Conservation (phyloP, 371 early-diverging fungal genomes). For the Mortierella sp. region DNA sequence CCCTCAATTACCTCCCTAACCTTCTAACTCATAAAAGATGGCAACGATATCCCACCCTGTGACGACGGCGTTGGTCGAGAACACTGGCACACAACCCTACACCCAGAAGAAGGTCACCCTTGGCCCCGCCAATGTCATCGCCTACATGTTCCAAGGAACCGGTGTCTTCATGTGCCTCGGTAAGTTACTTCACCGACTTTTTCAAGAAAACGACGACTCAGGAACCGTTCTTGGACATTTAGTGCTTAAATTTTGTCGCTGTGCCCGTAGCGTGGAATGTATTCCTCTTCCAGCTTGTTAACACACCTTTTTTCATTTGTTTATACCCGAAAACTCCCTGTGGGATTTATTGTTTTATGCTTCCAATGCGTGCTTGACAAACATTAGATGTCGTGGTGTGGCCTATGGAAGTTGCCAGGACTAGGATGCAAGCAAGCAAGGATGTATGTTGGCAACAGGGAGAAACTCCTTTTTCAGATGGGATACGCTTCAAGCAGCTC, state of each 20-base stretch:
- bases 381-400: slow-evolving; percentile 43
- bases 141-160: slow-evolving; percentile 55
- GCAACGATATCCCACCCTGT: slow-evolving; percentile 38
- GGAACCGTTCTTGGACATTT: neutral
- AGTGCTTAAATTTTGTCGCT: neutral
- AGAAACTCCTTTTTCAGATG: neutral
- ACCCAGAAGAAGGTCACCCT: slow-evolving; percentile 49
- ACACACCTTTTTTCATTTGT: neutral
- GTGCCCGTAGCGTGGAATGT: neutral
- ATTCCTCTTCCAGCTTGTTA: neutral
- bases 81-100: slow-evolving; percentile 17
- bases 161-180: slow-evolving; percentile 57
- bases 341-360: neutral
- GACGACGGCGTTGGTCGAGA: slow-evolving; percentile 33
- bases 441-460: slow-evolving; percentile 26
- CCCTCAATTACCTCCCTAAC: neutral
- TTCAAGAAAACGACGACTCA: neutral
- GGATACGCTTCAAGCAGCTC: neutral
- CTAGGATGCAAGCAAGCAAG: slow-evolving; percentile 55
- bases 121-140: slow-evolving; percentile 47
- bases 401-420: slow-evolving; percentile 56
- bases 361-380: neutral
- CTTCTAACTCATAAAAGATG: slow-evolving; percentile 18
- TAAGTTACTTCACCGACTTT: slow-evolving; percentile 8
- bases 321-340: neutral